Conservation (phyloP, 192 early-diverging fungal species). For the Chytriomyces hyalinus region DNA sequence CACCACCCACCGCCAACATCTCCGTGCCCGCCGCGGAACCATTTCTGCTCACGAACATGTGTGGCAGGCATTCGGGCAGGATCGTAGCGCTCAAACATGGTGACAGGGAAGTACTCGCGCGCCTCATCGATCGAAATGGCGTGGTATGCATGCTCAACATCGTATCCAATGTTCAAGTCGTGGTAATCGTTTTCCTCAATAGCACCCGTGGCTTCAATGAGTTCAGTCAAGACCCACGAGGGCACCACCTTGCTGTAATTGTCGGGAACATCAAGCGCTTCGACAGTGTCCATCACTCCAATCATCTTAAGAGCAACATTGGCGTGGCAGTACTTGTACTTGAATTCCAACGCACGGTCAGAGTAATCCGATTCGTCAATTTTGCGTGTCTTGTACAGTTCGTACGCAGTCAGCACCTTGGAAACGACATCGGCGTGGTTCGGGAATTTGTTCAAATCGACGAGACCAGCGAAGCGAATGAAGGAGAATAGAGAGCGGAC, state of each 20-base stretch:
- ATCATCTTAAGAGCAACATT: conserved; percentile 27
- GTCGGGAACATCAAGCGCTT: conserved; percentile 26
- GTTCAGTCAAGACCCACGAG: conserved; percentile 1
- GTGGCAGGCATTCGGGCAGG: background rate
- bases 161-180: conserved; percentile 12
- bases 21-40: conserved; percentile 34
- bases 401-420: conserved; percentile 10
- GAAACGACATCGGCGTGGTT: conserved; percentile 8
- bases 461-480: conserved; percentile 30
- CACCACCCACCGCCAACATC: conserved; percentile 42
- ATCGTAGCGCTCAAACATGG: conserved; percentile 19
- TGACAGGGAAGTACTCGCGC: conserved; percentile 19
- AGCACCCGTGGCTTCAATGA: background rate
- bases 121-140: conserved; percentile 31
- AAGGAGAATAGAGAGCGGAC: conserved; percentile 35
- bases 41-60: conserved; percentile 19
- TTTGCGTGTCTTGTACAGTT: conserved; percentile 15
- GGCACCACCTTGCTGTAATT: background rate
- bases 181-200: conserved; percentile 34
- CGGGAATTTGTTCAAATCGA: background rate
- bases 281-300: conserved; percentile 31
- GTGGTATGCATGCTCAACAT: conserved; percentile 21
- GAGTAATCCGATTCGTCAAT: background rate
- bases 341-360: background rate
- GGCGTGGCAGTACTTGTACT: conserved; percentile 10